Base-by-base conservation (phyloP, 1,139 yeast species). In the Taiozyma sp. region DNA sequence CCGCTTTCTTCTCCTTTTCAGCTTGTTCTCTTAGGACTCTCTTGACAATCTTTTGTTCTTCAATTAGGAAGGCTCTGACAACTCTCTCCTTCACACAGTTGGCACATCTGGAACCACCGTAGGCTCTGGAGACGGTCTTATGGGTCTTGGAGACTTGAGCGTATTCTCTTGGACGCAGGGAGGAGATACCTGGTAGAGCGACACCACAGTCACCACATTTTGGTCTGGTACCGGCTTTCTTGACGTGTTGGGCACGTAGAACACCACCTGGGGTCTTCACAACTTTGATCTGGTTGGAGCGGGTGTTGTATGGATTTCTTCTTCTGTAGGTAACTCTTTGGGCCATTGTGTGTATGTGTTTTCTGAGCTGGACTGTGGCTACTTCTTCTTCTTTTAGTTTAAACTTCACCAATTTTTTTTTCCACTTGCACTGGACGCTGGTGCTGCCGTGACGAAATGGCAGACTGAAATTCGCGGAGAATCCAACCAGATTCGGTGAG, bases 211-310 rank as follows among this genome's bases (percentile, higher is more conserved):
- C 98, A 83, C 97, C 98, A 81, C 99, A 93, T 81, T 90, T 91
- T 76, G 95, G 95, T 79, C 95, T 85, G 72, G 96, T 76, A 70
- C 95, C 97, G 68, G 74, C 73, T 85, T 93, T 93, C 87, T 90
- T 90, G 75, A 88, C 80, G 81, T 93, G 98, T 77, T 89, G 97
- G 75, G 96, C 96, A 73, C 90, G 86, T 76, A 93, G 84, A 77
- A 85, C 86, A 74, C 97, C 97, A 83, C 99, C 99, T 77, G 99
- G 98, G 79, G 99, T 93, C 88, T 90, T 93, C 70, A 91, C 95
- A 77, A 91, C 95, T 93, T 88, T 90, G 83, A 91, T 91, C 83
- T 86, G 88, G 96, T 93, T 93, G 68, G 98, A 91, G 78, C 84
- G 87, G 85, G 97, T 89, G 96, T 91, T 91, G 96, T 89, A 84